Base-by-base conservation (phyloP, 2,329 filamentous ascomycete genomes). In the Aspergillus floridensis region DNA sequence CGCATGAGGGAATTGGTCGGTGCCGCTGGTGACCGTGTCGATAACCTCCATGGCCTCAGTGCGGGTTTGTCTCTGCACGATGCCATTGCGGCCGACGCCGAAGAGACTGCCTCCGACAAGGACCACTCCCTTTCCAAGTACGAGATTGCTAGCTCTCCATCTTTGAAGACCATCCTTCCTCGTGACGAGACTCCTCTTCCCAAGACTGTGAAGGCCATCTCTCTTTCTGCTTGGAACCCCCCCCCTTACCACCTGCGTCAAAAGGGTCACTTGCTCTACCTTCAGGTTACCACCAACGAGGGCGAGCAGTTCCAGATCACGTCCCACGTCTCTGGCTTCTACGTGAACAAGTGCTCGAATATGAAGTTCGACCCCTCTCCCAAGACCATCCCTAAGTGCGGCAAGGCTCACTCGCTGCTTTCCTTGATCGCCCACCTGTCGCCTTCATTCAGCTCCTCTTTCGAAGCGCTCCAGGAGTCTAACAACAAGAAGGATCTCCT, bases 241-340 rank as follows among this genome's bases (percentile, higher is more conserved):
- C 93, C 93, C 46, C 95, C 95, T 50, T 92, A 93, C 74, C 87
- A 96, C 73, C 85, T 97, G 55, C 88, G 93, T 65, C 92, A 96
- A 72, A 92, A 90, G 72, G 95, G 95, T 22, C 95, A 99, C 75
- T 81, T 99, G 59, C 84, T 99, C 52, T 99, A 99, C 76, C 83
- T 99, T 21, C 84, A 92, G 63, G 83, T 95, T 48, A 93, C 89
- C 16, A 98, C 93, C 59, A 93, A 92, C 68, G 95, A 99, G 77
- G 93, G 93, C 63, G 95, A 99, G 79, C 92, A 96, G 75, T 88
- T 90, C 76, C 92, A 97, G 76, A 89, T 99, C 71, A 99, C 96
- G 10, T 87, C 91, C 14, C 92, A 97, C 70, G 90, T 96, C 53
- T 93, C 92, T 14, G 95, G 95, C 21, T 99, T 99, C 82, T 99